These are phyloP conservation scores for Backusella sp. DNA, from an alignment of 192 early-diverging fungal species.

Conservation along the genomic window DNA sequence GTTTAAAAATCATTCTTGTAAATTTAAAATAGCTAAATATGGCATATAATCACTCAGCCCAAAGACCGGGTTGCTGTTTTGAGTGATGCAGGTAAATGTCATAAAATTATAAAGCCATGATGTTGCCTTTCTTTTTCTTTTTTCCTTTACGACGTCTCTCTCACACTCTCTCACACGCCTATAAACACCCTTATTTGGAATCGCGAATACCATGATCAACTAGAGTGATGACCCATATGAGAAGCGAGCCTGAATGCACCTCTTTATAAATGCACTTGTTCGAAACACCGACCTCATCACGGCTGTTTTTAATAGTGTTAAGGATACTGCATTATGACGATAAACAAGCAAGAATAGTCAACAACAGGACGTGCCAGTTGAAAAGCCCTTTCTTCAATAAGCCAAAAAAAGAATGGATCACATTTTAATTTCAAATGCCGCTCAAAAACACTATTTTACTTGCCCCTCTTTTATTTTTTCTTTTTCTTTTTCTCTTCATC, in stretches of 20 bases:
- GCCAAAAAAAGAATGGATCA: neutral
- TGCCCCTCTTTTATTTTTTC: neutral
- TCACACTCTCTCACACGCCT: neutral
- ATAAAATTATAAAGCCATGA: no score
- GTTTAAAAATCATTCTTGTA: no score
- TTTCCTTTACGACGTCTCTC: neutral
- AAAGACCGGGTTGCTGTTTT: no score
- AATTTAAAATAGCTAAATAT: no score
- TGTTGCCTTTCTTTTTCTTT: no score
- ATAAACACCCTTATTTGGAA: neutral
- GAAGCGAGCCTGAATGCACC: neutral
- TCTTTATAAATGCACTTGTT: neutral
- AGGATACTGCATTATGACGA: neutral
- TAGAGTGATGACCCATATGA: neutral
- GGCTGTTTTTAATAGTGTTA: neutral
- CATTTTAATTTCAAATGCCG: neutral
- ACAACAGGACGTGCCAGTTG: neutral
- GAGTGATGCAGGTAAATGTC: no score
- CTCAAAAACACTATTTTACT: neutral
- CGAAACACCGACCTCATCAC: neutral
- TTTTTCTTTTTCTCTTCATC: neutral
- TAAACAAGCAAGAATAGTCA: neutral
- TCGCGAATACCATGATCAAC: neutral
- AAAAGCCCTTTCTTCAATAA: neutral
- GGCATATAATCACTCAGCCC: no score